Conservation (phyloP, 441 rosid species). For the Populus hybrid region DNA sequence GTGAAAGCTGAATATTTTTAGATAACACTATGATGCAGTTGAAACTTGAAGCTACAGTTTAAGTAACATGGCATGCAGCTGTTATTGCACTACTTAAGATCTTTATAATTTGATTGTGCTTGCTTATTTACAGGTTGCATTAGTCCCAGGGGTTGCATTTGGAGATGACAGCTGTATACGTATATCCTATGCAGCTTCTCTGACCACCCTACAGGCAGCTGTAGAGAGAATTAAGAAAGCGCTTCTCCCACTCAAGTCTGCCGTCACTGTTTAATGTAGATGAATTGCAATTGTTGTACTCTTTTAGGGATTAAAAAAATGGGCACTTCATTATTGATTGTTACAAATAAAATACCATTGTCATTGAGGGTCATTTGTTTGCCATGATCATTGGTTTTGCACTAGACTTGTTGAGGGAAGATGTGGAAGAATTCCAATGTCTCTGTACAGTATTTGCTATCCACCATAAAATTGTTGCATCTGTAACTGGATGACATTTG, state of each 20-base stretch:
- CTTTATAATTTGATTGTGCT: background rate
- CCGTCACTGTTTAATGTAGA: slow-evolving; percentile 41
- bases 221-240: slow-evolving; percentile 77
- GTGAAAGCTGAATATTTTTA: background rate
- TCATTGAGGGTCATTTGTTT: slow-evolving; percentile 1
- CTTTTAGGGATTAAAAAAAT: background rate
- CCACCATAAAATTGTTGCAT: background rate
- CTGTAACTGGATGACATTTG: background rate
- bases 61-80: background rate
- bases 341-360: slow-evolving; percentile 8
- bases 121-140: slow-evolving; percentile 60
- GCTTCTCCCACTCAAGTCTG: slow-evolving; percentile 47
- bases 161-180: slow-evolving; percentile 91
- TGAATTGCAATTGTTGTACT: slow-evolving; percentile 11
- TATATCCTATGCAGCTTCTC: slow-evolving; percentile 88
- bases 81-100: background rate
- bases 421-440: background rate
- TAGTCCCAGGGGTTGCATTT: slow-evolving; percentile 98
- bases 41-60: background rate
- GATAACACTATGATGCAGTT: background rate
- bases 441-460: background rate
- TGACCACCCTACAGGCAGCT: slow-evolving; percentile 63
- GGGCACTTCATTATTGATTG: background rate
- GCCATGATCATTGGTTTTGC: background rate
- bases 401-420: background rate